Conservation (phyloP, 495 filamentous ascomycete genomes). For the Aspergillus sparsus region DNA sequence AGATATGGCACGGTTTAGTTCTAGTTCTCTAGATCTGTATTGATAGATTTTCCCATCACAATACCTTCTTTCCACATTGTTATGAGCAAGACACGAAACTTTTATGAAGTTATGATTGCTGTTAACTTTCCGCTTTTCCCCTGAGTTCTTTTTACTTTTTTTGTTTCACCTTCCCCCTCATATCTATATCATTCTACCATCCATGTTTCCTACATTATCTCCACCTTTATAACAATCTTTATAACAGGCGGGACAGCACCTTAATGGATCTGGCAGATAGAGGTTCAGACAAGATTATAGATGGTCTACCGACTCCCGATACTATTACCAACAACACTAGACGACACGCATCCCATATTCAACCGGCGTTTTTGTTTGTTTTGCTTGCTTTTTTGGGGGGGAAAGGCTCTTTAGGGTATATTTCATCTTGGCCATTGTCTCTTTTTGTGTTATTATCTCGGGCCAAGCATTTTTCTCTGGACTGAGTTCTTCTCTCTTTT, state of each 20-base stretch:
- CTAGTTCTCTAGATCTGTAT: constrained; percentile 1
- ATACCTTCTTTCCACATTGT: neutral
- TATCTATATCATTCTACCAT: neutral
- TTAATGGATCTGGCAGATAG: no score
- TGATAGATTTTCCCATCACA: constrained; percentile 5
- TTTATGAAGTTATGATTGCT: constrained; percentile 14
- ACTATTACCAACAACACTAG: neutral
- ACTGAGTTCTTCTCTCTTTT: neutral
- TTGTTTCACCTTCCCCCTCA: neutral
- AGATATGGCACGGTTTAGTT: constrained; percentile 42
- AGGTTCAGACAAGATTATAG: neutral
- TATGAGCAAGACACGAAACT: neutral
- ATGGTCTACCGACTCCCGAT: neutral
- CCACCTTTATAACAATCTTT: no score
- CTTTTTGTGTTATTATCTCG: no score
- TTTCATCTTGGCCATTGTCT: no score
- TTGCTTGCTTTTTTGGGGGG: no score
- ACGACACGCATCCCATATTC: neutral
- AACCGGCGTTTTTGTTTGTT: neutral
- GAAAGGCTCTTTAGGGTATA: no score
- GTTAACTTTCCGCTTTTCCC: neutral
- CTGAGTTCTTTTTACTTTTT: neutral
- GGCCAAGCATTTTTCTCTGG: no score
- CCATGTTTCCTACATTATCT: no score
- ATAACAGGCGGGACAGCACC: no score